Evolutionary conservation across 306 rosid species (phyloP).

Genomic region (Castanea crenata): DNA sequence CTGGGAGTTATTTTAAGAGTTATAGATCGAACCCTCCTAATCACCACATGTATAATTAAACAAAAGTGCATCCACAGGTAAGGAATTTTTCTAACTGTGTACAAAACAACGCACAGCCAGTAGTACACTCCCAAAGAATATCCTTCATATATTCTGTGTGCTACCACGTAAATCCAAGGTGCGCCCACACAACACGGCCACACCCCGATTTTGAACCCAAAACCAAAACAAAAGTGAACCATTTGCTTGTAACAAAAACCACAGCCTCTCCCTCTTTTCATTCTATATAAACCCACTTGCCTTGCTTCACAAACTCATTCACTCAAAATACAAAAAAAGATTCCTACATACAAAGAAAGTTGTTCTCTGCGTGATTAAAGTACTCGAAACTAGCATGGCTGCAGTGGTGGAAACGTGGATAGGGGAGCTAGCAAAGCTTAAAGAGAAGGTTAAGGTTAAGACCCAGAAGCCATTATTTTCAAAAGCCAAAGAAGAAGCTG

Average conservation of each 20-base stretch:
- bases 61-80: not conserved
- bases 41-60: too few relatives aligned
- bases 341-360: too few relatives aligned
- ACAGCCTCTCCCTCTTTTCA: not conserved
- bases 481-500: conserved; percentile 35
- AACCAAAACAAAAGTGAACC: not conserved
- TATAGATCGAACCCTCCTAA: too few relatives aligned
- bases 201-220: not conserved
- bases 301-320: not conserved
- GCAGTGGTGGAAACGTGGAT: conserved; percentile 63
- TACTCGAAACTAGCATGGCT: conserved; percentile 43
- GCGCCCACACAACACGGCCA: conserved; percentile 6
- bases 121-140: conserved; percentile 26
- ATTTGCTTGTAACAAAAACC: not conserved
- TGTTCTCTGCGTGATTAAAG: not conserved
- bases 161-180: conserved; percentile 19
- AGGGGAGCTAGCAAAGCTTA: conserved; percentile 61
- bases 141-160: conserved; percentile 40
- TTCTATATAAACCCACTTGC: conserved; percentile 28
- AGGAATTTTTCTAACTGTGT: too few relatives aligned
- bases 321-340: not conserved
- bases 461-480: conserved; percentile 22
- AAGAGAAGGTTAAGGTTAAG: conserved; percentile 46
- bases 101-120: not conserved
- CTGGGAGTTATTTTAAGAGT: too few relatives aligned